A percentile compares a stretch with the other conserved stretches of the same genome.
These are phyloP conservation scores for Flagelloscypha sp. DNA, from an alignment of 768 basidiomycete genomes.

Conservation along the genomic window DNA sequence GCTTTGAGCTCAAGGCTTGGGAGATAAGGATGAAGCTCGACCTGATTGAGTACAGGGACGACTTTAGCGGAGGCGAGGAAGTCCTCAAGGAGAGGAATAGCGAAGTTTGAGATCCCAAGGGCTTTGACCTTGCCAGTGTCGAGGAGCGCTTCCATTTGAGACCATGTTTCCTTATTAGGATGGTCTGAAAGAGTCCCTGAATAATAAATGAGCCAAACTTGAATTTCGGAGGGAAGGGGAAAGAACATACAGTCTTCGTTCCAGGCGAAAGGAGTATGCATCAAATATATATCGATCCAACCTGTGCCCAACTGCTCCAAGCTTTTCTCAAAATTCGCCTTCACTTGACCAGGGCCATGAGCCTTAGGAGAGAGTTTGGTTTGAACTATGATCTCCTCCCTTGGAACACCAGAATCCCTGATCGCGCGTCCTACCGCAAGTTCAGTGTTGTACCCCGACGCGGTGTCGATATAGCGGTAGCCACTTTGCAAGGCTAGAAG, in stretches of 20 bases:
- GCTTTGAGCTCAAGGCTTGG: slow-evolving; percentile 38
- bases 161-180: slow-evolving; percentile 42
- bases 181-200: slow-evolving; percentile 10
- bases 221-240: background rate
- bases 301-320: slow-evolving; percentile 26
- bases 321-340: slow-evolving; percentile 24
- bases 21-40: slow-evolving; percentile 53
- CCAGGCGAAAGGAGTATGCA: slow-evolving; percentile 16
- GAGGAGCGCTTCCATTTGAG: slow-evolving; percentile 41
- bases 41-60: slow-evolving; percentile 23
- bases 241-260: background rate
- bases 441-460: slow-evolving; percentile 17
- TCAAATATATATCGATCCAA: slow-evolving; percentile 43
- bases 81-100: slow-evolving; percentile 22
- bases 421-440: slow-evolving; percentile 30
- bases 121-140: slow-evolving; percentile 38
- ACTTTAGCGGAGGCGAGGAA: background rate
- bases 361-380: slow-evolving; percentile 30
- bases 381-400: slow-evolving; percentile 30
- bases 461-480: slow-evolving; percentile 30
- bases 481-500: slow-evolving; percentile 16
- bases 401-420: slow-evolving; percentile 28
- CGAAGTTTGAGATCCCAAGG: slow-evolving; percentile 56
- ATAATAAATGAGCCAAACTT: slow-evolving; percentile 5
- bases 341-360: slow-evolving; percentile 26